These are phyloP conservation scores for Sarocladium kiliense DNA, from an alignment of 2,329 filamentous ascomycete species.

Conservation along the genomic window DNA sequence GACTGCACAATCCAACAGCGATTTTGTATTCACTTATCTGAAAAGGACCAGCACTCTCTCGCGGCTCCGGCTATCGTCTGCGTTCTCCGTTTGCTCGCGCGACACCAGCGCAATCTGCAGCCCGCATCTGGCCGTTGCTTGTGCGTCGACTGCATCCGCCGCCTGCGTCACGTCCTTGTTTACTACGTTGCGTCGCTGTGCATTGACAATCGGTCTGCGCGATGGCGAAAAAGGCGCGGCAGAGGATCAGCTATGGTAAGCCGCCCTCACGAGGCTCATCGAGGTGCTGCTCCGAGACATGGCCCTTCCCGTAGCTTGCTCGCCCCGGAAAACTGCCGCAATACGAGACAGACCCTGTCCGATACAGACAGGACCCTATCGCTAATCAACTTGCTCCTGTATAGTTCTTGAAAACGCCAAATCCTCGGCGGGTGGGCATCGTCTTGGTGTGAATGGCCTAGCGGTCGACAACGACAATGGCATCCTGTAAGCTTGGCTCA, in stretches of 20 bases:
- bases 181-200: not conserved
- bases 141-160: not conserved
- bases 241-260: conserved; percentile 67
- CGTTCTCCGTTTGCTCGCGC: not conserved
- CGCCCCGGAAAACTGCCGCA: not conserved
- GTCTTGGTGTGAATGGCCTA: conserved; percentile 90
- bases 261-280: not conserved
- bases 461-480: conserved; percentile 78
- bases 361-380: not conserved
- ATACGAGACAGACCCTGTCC: not conserved
- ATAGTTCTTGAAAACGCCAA: conserved; percentile 56
- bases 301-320: not conserved
- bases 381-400: conserved; percentile 12
- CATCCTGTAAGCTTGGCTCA: conserved; percentile 64
- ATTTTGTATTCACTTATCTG: too few relatives aligned
- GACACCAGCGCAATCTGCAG: not conserved
- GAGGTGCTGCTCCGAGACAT: not conserved
- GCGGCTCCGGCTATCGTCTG: not conserved
- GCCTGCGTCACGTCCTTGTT: not conserved
- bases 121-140: not conserved
- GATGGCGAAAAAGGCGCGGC: conserved; percentile 66
- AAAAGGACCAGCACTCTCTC: not conserved
- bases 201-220: conserved; percentile 9
- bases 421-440: conserved; percentile 68
- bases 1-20: too few relatives aligned